Conservation (phyloP, 768 basidiomycete genomes). For the Boletus vermiculosoides region DNA sequence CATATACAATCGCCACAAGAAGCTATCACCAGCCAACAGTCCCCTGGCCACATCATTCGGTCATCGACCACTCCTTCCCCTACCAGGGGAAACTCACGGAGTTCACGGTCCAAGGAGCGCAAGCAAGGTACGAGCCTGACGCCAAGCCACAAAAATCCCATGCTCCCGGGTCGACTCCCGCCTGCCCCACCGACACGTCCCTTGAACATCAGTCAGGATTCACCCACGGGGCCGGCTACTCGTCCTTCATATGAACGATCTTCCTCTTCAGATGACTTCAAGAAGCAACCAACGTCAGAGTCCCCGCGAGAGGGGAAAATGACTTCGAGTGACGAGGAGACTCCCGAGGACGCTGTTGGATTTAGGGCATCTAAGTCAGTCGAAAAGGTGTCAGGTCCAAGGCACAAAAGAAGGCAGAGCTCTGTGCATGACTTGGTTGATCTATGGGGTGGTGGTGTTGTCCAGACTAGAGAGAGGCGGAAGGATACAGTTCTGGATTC, state of each 20-base stretch:
- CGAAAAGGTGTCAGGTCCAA: slow-evolving; percentile 28
- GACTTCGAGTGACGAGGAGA: slow-evolving; percentile 58
- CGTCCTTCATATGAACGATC: slow-evolving; percentile 14
- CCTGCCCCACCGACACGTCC: slow-evolving; percentile 4
- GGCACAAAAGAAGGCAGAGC: slow-evolving; percentile 58
- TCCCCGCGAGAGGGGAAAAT: slow-evolving; percentile 29
- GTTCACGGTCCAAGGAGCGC: slow-evolving; percentile 39
- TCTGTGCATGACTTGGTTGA: slow-evolving; percentile 84
- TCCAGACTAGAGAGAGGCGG: slow-evolving; percentile 44
- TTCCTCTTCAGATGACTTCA: slow-evolving; percentile 50
- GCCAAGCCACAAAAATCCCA: slow-evolving; percentile 9
- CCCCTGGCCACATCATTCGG: slow-evolving; percentile 4
- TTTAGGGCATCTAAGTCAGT: slow-evolving; percentile 22
- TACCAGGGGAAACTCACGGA: slow-evolving; percentile 16
- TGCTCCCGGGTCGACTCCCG: slow-evolving; percentile 5
- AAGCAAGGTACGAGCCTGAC: slow-evolving; percentile 12
- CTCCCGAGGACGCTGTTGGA: slow-evolving; percentile 47
- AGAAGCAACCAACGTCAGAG: slow-evolving; percentile 33
- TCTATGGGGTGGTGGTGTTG: slow-evolving; percentile 63
- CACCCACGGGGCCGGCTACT: neutral
- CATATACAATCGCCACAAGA: slow-evolving; percentile 32
- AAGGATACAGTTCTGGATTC: slow-evolving; percentile 21
- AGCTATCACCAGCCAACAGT: slow-evolving; percentile 30
- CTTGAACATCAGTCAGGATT: slow-evolving; percentile 12
- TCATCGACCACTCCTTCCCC: slow-evolving; percentile 20